A percentile compares a stretch with the other conserved stretches of the same genome.
These are phyloP conservation scores for Fusarium praegraminearum DNA, from an alignment of 2,329 filamentous ascomycete genomes.

Conservation along the genomic window DNA sequence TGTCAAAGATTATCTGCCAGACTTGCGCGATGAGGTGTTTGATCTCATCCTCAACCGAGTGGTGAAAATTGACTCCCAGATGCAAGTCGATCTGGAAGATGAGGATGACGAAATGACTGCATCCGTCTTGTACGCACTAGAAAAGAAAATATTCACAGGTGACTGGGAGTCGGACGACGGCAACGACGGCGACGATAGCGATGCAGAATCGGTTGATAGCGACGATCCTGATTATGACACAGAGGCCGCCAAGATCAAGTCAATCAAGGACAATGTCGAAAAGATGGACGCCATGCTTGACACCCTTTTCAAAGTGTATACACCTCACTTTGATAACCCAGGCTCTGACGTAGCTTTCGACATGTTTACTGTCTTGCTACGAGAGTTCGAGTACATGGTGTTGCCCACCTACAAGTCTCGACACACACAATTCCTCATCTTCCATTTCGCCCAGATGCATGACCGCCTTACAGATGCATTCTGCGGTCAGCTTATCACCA, in stretches of 20 bases:
- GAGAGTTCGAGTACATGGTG: slow-evolving; percentile 88
- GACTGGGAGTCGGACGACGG: slow-evolving; percentile 65
- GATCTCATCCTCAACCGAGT: slow-evolving; percentile 86
- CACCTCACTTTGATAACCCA: slow-evolving; percentile 76
- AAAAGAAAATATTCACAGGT: slow-evolving; percentile 44
- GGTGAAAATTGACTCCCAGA: slow-evolving; percentile 94
- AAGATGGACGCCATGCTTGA: slow-evolving; percentile 95
- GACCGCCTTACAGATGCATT: slow-evolving; percentile 85
- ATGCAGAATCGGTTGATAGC: slow-evolving; percentile 77
- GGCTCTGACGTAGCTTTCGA: slow-evolving; percentile 76
- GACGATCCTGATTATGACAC: slow-evolving; percentile 76
- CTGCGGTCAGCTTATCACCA: slow-evolving; percentile 74
- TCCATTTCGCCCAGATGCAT: slow-evolving; percentile 91
- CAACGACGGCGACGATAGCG: slow-evolving; percentile 66
- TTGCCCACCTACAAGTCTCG: slow-evolving; percentile 91
- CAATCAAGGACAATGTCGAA: slow-evolving; percentile 82
- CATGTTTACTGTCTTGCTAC: slow-evolving; percentile 81
- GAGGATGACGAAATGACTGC: slow-evolving; percentile 89
- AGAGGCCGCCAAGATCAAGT: slow-evolving; percentile 72
- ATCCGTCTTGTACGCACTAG: slow-evolving; percentile 70
- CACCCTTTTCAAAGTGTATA: slow-evolving; percentile 86
- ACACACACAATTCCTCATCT: slow-evolving; percentile 94
- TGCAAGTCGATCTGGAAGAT: slow-evolving; percentile 93
- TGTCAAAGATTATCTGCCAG: slow-evolving; percentile 81
- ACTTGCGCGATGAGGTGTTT: slow-evolving; percentile 82